Evolutionary conservation across 2,329 filamentous ascomycete genomes (phyloP).

Genomic region (Botryotinia globosa): DNA sequence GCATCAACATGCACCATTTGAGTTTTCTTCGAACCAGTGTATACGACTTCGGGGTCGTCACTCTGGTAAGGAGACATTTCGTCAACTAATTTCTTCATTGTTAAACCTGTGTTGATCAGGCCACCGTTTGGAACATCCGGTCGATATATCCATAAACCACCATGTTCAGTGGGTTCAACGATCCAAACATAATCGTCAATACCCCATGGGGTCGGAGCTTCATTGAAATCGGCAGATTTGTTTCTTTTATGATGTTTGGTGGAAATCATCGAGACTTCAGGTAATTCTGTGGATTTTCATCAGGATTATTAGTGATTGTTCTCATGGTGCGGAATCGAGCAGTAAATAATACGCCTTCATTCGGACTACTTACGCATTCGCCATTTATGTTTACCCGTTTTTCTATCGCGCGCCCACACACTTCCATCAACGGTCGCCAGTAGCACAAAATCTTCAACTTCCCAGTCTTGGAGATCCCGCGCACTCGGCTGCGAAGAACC

Average conservation of each 20-base stretch:
- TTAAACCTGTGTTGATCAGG: conserved; percentile 65
- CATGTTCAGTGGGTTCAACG: conserved; percentile 86
- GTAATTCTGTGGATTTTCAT: conserved; percentile 61
- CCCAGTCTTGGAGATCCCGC: conserved; percentile 98
- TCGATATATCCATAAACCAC: conserved; percentile 81
- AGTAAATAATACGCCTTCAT: not conserved
- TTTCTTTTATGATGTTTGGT: conserved; percentile 77
- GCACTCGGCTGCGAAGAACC: conserved; percentile 76
- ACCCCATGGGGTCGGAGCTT: conserved; percentile 48
- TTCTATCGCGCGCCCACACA: conserved; percentile 85
- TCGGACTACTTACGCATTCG: conserved; percentile 15
- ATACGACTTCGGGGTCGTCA: conserved; percentile 74
- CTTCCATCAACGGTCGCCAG: conserved; percentile 99
- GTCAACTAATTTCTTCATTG: conserved; percentile 85
- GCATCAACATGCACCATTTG: conserved; percentile 88
- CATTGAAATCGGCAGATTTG: conserved; percentile 56
- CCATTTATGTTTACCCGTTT: conserved; percentile 82
- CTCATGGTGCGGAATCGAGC: not conserved
- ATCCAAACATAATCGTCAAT: conserved; percentile 93
- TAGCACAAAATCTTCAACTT: conserved; percentile 99
- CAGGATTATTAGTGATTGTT: conserved; percentile 52
- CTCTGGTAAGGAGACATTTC: conserved; percentile 74
- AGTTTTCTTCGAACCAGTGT: conserved; percentile 88
- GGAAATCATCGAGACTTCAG: conserved; percentile 68
- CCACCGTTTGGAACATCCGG: conserved; percentile 59